These are phyloP conservation scores for Penicillium daleae DNA, from an alignment of 495 filamentous ascomycete genomes.

Conservation along the genomic window DNA sequence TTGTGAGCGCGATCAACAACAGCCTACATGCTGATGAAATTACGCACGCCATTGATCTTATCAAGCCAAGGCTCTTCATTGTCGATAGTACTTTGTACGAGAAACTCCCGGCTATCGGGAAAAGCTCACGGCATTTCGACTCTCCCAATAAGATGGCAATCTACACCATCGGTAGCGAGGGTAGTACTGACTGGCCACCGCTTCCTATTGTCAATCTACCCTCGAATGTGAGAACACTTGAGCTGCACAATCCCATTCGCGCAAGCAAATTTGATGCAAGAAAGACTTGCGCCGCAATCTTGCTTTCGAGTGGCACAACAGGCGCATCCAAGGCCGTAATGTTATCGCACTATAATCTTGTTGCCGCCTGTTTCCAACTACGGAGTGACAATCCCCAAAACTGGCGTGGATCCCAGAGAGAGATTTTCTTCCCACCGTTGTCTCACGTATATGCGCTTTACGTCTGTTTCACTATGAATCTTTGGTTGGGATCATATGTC, in stretches of 20 bases:
- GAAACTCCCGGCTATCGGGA: neutral
- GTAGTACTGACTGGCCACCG: neutral
- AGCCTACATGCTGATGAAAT: constrained; percentile 76
- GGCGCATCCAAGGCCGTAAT: constrained; percentile 83
- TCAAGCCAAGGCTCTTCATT: constrained; percentile 62
- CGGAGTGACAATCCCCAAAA: constrained; percentile 15
- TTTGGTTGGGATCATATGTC: constrained; percentile 19
- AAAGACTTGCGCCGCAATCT: constrained; percentile 36
- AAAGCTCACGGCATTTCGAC: neutral
- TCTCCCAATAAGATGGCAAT: neutral
- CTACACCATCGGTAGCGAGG: neutral
- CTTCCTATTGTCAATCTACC: neutral
- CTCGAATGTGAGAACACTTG: neutral
- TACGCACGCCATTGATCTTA: constrained; percentile 66
- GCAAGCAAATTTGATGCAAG: constrained; percentile 5
- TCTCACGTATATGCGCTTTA: constrained; percentile 20
- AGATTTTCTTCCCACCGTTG: constrained; percentile 19
- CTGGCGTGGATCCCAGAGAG: constrained; percentile 12
- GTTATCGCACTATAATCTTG: constrained; percentile 73
- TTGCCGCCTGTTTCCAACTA: constrained; percentile 40
- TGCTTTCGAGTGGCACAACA: constrained; percentile 69
- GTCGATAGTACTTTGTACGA: constrained; percentile 4
- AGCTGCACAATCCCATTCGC: constrained; percentile 2
- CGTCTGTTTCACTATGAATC: constrained; percentile 17
- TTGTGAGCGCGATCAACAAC: constrained; percentile 75